Base-by-base conservation (phyloP, 2,329 filamentous ascomycete genomes). In the Botrytis fragariae region DNA sequence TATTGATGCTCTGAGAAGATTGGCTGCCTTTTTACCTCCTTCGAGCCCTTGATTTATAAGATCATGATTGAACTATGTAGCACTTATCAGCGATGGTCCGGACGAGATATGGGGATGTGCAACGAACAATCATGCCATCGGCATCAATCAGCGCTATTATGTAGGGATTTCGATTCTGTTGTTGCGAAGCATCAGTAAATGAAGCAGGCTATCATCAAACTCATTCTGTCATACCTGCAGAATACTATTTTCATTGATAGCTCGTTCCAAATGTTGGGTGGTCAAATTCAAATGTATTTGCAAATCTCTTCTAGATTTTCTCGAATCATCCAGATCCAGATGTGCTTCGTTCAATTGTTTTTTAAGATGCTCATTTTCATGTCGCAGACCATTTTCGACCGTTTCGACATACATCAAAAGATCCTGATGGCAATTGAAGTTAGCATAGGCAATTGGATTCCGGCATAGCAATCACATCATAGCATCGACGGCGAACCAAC, bases 121-220 rank as follows among this genome's bases (percentile, higher is more conserved):
- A 32, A 76, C 84, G 80, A 79, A 91, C 89, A 80, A 90, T 82
- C 74, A 90, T 84, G 62, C 88, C 87, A 79, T 92, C 87, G 54
- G 89, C 90, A 79, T 91, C 90, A 77, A 92, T 86, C 76, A 91
- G 79, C 57, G 90, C 85, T 76, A 88, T 81, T 77, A 90, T 83
- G 79, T 91, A 91, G 59, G 86, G 84, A 80, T 90, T 90, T 68
- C 82, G 84, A 75, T 81, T 80, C 80, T 80, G 72, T n/a, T n/a
- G 20, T 62, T 16, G 25, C 25, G 18, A 59, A 5, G 29, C 18
- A 71, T 73, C 68, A 73, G 72, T 44, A 35, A 61, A 32, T 20
- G 45, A 32, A 39, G 48, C 35, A n/a, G 29, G 16, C 35, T 18
- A 6, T 57, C n/a, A 69, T 32, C 35, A 42, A n/a, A 32, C 20